These are phyloP conservation scores for Cryptococcus neoformans DNA, from an alignment of 1,284 basidiomycete species.

Conservation along the genomic window DNA sequence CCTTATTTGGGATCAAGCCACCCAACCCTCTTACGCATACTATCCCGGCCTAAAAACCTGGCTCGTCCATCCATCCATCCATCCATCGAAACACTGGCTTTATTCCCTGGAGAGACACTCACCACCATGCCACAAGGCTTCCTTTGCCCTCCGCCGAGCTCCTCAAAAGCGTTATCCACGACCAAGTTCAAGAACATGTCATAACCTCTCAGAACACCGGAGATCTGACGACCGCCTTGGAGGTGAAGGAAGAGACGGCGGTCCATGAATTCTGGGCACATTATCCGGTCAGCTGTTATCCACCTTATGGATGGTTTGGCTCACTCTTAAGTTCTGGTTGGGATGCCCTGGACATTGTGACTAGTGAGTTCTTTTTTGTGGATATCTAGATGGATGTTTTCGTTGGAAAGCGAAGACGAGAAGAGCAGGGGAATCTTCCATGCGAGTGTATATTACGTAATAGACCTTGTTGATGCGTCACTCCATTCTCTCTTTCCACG, in stretches of 20 bases:
- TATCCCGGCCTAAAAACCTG: not conserved
- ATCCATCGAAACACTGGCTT: not conserved
- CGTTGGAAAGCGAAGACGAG: not conserved
- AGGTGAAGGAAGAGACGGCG: slow-evolving; percentile 93
- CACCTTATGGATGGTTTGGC: slow-evolving; percentile 8
- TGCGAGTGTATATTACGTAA: not conserved
- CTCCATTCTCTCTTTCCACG: not conserved
- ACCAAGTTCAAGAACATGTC: slow-evolving; percentile 99
- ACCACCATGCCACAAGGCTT: slow-evolving; percentile 87
- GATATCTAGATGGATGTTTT: not conserved
- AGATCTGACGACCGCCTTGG: slow-evolving; percentile 94
- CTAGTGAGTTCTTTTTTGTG: not conserved
- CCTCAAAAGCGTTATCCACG: slow-evolving; percentile 92
- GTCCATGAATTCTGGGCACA: slow-evolving; percentile 82
- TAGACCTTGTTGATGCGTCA: not conserved
- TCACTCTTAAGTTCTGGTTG: slow-evolving; percentile 91
- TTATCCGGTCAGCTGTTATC: not conserved
- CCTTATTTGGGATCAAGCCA: too few relatives aligned
- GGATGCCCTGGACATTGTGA: slow-evolving; percentile 78
- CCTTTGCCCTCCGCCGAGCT: slow-evolving; percentile 84
- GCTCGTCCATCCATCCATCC: not conserved
- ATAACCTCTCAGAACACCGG: slow-evolving; percentile 92
- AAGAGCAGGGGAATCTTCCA: not conserved
- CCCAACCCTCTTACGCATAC: too few relatives aligned
- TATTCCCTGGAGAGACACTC: slow-evolving; percentile 46